Base-by-base conservation (phyloP, 2,329 filamentous ascomycete species). In the Nectriaceae sp. region DNA sequence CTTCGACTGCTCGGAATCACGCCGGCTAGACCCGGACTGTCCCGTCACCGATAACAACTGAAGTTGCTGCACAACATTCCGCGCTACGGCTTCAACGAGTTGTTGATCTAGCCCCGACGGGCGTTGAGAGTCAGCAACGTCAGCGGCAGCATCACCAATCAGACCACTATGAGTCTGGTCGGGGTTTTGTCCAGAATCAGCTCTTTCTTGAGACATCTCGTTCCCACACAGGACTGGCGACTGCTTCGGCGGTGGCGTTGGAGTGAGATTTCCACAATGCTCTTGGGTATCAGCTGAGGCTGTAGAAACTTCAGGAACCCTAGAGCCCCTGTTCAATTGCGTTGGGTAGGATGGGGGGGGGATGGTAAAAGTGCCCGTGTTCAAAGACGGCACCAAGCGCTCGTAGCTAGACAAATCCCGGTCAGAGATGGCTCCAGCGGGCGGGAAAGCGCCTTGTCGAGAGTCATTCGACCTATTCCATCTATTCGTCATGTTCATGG, bases 31-130 rank as follows among this genome's bases (percentile, higher is more conserved):
- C 20, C 21, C 33, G 16, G 36, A 6, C 26, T 38, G 21, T 11
- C 50, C 46, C 22, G 54, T 58, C 4, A 72, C 45, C 3, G 67
- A 69, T 35, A 73, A 67, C 22, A 78, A 50, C 2, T 70, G 72
- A 39, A 71, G 55, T 44, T 79, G 76, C 46, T 79, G 75, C 5
- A 66, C 68, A 24, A 79, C 63, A 36, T 68, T 73, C 44, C 74
- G 70, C 18, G 71, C 70, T 36, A 78, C 72, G 4, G 75, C 71
- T 47, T 75, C 71, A 51, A 75, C 71, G 13, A 73, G 67, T 10
- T 66, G 63, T 15, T 70, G 65, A 46, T 77, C 73, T 19, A 67
- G 42, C 52, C 67, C 55, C 59, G 54, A 22, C 19, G 64, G 62
- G 35, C 67, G 70, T 15, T 66, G 59, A 6, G 52, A 57, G 15